Base-by-base conservation (phyloP, 495 filamentous ascomycete genomes). In the Trichoderma asperelloides region DNA sequence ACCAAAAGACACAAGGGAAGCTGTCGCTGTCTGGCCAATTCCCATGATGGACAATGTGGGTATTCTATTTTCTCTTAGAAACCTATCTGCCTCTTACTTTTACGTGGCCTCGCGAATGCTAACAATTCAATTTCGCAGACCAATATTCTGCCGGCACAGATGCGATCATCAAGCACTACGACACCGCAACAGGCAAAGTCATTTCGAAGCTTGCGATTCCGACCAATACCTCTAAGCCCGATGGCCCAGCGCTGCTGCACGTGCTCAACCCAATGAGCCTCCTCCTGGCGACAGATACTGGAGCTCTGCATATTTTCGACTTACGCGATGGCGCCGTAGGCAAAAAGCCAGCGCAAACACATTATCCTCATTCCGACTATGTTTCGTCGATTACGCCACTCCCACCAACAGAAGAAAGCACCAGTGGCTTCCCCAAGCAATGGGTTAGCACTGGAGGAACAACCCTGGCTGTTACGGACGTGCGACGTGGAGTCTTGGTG, bases 111-210 rank as follows among this genome's bases (percentile, higher is more conserved):
- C 27, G 25, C 55, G 30, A 37, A 28, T 60, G 25, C 55, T 60
- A 25, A 60, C 25, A 28, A 25, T 0, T 25, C 23, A 21, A 25
- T 60, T 37, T 18, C 51, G 49, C 49, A 87, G 84, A 81, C 43
- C 81, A 98, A 65, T 97, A 92, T 76, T 96, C 93, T 0, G 89
- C 91, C 23, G 96, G 95, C 51, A 94, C 88, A 60, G 96, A 98
- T 79, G 88, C 90, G 27, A 76, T 98, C 43, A 84, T 98, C 66
- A 98, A 98, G 77, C 89, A 88, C 62, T 96, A 94, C 49, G 87
- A 85, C 57, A 83, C 89, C 0, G 83, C 86, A 72, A 97, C 91
- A 3, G 95, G 95, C 15, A 76, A 86, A 60, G 95, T 98, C 12
- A 78, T 83, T 37, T 89, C 90, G 63, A 95, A 98, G 78, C 84